Base-by-base conservation (phyloP, 345 rosid genomes). In the Euphorbia pulcherrima region DNA sequence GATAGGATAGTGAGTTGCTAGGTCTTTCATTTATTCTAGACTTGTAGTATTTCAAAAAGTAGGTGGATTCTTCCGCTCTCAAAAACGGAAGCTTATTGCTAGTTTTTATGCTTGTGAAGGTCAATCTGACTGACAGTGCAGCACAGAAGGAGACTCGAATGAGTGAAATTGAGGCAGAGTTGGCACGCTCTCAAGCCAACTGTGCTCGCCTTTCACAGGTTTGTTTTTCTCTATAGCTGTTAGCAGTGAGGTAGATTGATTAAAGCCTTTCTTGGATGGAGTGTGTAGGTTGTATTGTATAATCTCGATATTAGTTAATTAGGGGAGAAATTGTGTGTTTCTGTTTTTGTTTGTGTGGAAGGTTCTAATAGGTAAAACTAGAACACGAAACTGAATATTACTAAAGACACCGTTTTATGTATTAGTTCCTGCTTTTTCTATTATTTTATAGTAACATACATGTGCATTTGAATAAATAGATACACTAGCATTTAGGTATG, bases 121-220 rank as follows among this genome's bases (percentile, higher is more conserved):
- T 88, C 47, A 82, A 78, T 75, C 83, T 94, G 83, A 88, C 88
- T 2, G 90, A 86, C 35, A 68, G 64, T 40, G 77, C 82, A 74
- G 83, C 96, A 1, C 82, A 84, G 40, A 91, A 79, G 81, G 97
- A 89, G 75, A 80, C 89, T 13, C 86, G 89, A 18, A 16, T 80
- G 26, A 79, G 84, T 82, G 89, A 94, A 76, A 75, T 81, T 26
- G 84, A 83, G 64, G 86, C 95, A 23, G 90, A 88, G 76, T 72
- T 89, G 77, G 80, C 85, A 5, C 93, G 95, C 7, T 73, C 81
- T 17, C 83, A 81, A 74, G 87, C 92, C 59, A 27, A 72, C 50
- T 83, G 88, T 75, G 64, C 83, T 78, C 99, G 97, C 16, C 80
- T 89, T 73, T 83, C 81, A 33, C 99, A 94, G 91, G 98, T 84